Base-by-base conservation (phyloP, 805 yeast genomes). In the Lipomyces sp. region DNA sequence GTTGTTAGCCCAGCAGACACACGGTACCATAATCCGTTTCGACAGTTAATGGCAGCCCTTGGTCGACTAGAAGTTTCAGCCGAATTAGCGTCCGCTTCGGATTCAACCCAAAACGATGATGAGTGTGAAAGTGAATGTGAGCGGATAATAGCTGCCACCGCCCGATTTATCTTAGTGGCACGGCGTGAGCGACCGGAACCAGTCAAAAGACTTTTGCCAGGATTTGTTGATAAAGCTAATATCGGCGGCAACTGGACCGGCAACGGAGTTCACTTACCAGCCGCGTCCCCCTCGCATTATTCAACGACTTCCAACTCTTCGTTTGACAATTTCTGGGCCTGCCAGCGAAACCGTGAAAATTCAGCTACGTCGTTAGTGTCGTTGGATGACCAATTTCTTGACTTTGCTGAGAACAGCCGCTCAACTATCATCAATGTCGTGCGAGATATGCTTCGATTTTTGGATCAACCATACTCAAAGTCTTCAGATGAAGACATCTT, bases 1-100 rank as follows among this genome's bases (percentile, higher is more conserved):
- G 30, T 59, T 24, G 62, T 67, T 29, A 50, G 39, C 1, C 54
- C 42, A 15, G 34, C 45, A n/a, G 70, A 64, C 39, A 24, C 45
- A 4, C 29, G 42, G 10, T 59, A 42, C 30, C 48, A 39, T n/a
- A 50, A 45, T 13, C 39, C 53, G 4, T 66, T 57, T 37, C 35
- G 54, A 8, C 65, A 58, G 51, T 54, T 67, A 53, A 64, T 65
- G 66, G 48, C 59, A 33, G 34, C 70, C 5, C 57, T 67, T 4
- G 64, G 60, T 18, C 53, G 59, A 5, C 48, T 66, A 11, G 66
- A 59, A 30, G 33, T 64, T 29, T 50, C 60, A 8, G 60, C 53
- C 13, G 70, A 66, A 10, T 55, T 45, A 13, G 50, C 55, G 11
- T 15, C 58, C 7, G 42, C 53, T 6, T 6, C 57, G 2, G 32